phyloP scores from a whole-genome alignment of 2,329 filamentous ascomycete species.

The Talaromyces sp. region DNA sequence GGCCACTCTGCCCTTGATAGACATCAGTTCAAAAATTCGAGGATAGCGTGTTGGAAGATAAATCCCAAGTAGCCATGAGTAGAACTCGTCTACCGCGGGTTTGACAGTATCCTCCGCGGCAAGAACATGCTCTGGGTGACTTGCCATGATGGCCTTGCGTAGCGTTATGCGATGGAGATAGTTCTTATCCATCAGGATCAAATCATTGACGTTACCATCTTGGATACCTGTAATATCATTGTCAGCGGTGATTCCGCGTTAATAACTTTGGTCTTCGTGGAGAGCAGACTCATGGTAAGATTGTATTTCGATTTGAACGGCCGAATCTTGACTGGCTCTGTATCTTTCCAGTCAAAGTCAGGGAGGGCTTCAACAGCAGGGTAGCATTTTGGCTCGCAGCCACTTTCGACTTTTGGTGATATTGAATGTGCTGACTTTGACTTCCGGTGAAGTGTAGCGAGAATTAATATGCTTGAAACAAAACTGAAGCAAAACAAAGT shows the following conservation, averaged over 20 bases:
- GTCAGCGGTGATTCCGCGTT: background rate
- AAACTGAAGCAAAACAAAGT: background rate
- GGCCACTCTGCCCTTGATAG: constrained; percentile 39
- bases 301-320: constrained; percentile 18
- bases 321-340: constrained; percentile 9
- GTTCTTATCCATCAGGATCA: constrained; percentile 17
- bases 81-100: constrained; percentile 15
- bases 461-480: background rate
- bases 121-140: constrained; percentile 4
- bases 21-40: constrained; percentile 48
- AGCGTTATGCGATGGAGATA: constrained; percentile 17
- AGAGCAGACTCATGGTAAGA: constrained; percentile 12
- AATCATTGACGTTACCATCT: constrained; percentile 6
- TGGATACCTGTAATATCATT: constrained; percentile 2
- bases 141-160: constrained; percentile 5
- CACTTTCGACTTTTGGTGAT: background rate
- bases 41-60: constrained; percentile 63
- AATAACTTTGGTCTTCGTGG: background rate
- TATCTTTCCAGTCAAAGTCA: constrained; percentile 10
- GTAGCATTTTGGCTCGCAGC: background rate
- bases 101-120: constrained; percentile 2
- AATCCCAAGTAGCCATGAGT: constrained; percentile 52
- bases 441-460: background rate
- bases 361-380: constrained; percentile 9
- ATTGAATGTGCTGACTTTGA: background rate